These are phyloP conservation scores for Camellia sinensis DNA, from an alignment of 148 eudicot genomes.

Conservation along the genomic window DNA sequence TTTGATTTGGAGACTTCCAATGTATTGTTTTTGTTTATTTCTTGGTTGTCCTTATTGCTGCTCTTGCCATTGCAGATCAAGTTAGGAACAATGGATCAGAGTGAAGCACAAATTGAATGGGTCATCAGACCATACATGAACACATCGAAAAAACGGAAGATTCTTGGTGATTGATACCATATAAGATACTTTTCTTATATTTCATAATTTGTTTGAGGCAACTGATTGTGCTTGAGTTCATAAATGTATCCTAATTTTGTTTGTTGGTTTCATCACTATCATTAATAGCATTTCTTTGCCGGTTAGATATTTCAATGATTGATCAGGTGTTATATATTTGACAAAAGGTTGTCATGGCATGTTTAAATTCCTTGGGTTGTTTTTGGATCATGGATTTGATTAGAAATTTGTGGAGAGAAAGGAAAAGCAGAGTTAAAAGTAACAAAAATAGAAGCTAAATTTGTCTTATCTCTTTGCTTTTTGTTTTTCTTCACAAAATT, in stretches of 20 bases:
- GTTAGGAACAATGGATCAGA: constrained; percentile 85
- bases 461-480: no score
- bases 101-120: constrained; percentile 82
- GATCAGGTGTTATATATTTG: neutral
- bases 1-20: neutral
- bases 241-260: neutral
- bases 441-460: no score
- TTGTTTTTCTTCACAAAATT: no score
- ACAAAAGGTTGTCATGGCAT: no score
- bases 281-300: neutral
- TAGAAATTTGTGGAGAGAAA: no score
- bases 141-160: constrained; percentile 66
- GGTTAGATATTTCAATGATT: neutral
- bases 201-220: neutral
- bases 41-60: neutral
- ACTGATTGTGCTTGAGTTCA: neutral
- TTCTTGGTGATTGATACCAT: constrained; percentile 58
- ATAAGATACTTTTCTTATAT: neutral
- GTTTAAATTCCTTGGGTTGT: no score
- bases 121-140: constrained; percentile 86
- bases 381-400: no score
- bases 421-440: no score
- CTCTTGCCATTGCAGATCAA: constrained; percentile 56
- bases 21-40: neutral
- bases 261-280: neutral